Conservation (phyloP, 176 grass and related monocot species). For the Ensete ventricosum region DNA sequence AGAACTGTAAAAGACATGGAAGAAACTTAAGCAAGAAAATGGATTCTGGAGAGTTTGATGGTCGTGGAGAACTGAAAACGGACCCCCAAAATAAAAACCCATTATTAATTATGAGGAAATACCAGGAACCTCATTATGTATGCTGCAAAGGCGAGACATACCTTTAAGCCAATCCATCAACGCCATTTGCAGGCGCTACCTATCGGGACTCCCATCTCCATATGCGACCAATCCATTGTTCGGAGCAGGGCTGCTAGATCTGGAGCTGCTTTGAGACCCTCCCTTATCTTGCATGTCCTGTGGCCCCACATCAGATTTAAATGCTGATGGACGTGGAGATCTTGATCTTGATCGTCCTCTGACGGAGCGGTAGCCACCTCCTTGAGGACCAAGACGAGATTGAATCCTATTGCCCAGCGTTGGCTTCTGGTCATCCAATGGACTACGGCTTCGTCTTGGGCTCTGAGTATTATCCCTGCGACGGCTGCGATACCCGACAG, state of each 20-base stretch:
- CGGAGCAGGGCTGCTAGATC: slow-evolving; percentile 50
- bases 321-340: slow-evolving; percentile 12
- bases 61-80: too few relatives aligned
- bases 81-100: not conserved
- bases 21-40: not conserved
- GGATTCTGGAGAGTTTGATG: not conserved
- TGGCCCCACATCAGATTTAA: slow-evolving; percentile 35
- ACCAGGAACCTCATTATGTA: not conserved
- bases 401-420: slow-evolving; percentile 22
- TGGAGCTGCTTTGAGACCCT: slow-evolving; percentile 50
- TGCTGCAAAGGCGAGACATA: not conserved
- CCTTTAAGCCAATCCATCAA: not conserved
- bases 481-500: slow-evolving; percentile 20
- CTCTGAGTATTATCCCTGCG: slow-evolving; percentile 36
- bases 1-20: too few relatives aligned
- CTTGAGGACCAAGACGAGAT: slow-evolving; percentile 23
- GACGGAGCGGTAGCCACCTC: slow-evolving; percentile 16
- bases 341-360: slow-evolving; percentile 39
- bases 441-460: slow-evolving; percentile 42
- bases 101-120: not conserved
- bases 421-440: slow-evolving; percentile 3
- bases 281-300: slow-evolving; percentile 26
- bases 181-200: not conserved
- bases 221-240: slow-evolving; percentile 66
- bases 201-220: slow-evolving; percentile 24